These are phyloP conservation scores for Cicer bijugum DNA, from an alignment of 306 rosid species.

Conservation along the genomic window DNA sequence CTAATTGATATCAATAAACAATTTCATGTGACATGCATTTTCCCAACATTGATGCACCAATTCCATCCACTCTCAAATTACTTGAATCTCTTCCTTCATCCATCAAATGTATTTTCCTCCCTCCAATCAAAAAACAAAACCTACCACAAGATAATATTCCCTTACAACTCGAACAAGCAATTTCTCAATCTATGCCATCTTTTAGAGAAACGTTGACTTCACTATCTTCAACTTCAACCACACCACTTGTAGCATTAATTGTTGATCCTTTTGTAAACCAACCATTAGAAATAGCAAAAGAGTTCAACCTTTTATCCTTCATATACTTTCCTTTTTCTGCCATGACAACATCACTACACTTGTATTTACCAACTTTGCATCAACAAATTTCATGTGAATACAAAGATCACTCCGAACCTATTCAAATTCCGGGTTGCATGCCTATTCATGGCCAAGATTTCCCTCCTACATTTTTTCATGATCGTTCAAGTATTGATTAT, in stretches of 20 bases:
- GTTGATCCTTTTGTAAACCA: slow-evolving; percentile 27
- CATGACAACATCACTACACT: neutral
- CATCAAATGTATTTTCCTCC: slow-evolving; percentile 39
- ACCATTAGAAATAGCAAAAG: slow-evolving; percentile 29
- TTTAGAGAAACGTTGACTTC: neutral
- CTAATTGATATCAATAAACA: slow-evolving; percentile 27
- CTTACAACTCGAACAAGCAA: neutral
- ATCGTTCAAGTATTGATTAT: neutral
- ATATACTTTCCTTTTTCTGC: slow-evolving; percentile 34
- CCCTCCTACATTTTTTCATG: neutral
- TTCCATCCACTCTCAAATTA: slow-evolving; percentile 25
- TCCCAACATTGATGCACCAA: slow-evolving; percentile 34
- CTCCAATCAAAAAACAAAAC: slow-evolving; percentile 24
- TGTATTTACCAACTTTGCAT: neutral
- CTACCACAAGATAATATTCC: neutral
- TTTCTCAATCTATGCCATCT: slow-evolving; percentile 23
- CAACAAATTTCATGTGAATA: slow-evolving; percentile 14
- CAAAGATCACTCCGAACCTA: neutral
- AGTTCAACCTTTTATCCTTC: slow-evolving; percentile 33
- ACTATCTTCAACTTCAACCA: neutral
- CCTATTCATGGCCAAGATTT: neutral
- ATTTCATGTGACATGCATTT: slow-evolving; percentile 40
- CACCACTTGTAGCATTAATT: slow-evolving; percentile 22
- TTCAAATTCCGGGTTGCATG: neutral
- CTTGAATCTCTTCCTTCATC: slow-evolving; percentile 35